These are phyloP conservation scores for Geosmithia putterillii DNA, from an alignment of 2,329 filamentous ascomycete genomes.

Conservation along the genomic window DNA sequence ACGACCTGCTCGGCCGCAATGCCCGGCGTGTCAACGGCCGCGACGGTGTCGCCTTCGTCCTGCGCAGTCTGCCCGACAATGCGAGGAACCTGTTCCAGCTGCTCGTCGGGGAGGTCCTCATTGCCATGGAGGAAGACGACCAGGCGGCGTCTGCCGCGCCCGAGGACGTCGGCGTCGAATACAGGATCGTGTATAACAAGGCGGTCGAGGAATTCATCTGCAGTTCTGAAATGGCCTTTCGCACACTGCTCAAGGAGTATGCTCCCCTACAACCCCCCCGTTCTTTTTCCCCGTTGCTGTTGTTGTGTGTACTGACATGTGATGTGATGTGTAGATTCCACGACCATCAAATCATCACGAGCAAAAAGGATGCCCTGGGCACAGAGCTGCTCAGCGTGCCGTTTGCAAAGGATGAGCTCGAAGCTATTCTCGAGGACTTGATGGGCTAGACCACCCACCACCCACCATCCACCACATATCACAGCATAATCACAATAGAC, in stretches of 20 bases:
- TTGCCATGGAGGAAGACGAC: slow-evolving; percentile 51
- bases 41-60: slow-evolving; percentile 83
- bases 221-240: slow-evolving; percentile 89
- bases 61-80: slow-evolving; percentile 85
- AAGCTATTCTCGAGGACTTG: slow-evolving; percentile 71
- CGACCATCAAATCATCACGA: slow-evolving; percentile 95
- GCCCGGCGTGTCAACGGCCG: slow-evolving; percentile 72
- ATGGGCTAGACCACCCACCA: slow-evolving; percentile 12
- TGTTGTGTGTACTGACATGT: not conserved
- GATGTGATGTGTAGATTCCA: slow-evolving; percentile 55
- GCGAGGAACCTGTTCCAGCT: slow-evolving; percentile 78
- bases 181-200: slow-evolving; percentile 85
- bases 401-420: slow-evolving; percentile 77
- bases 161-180: slow-evolving; percentile 67
- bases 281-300: not conserved
- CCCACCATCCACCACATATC: too few species aligned
- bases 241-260: slow-evolving; percentile 84
- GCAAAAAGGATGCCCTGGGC: slow-evolving; percentile 71
- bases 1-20: slow-evolving; percentile 72
- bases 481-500: too few species aligned
- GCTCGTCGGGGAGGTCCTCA: slow-evolving; percentile 72
- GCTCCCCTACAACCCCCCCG: slow-evolving; percentile 12
- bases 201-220: slow-evolving; percentile 95
- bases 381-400: slow-evolving; percentile 79
- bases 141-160: slow-evolving; percentile 17